Evolutionary conservation across 768 basidiomycete species (phyloP).

Genomic region (Phaeolepiota aurea): DNA sequence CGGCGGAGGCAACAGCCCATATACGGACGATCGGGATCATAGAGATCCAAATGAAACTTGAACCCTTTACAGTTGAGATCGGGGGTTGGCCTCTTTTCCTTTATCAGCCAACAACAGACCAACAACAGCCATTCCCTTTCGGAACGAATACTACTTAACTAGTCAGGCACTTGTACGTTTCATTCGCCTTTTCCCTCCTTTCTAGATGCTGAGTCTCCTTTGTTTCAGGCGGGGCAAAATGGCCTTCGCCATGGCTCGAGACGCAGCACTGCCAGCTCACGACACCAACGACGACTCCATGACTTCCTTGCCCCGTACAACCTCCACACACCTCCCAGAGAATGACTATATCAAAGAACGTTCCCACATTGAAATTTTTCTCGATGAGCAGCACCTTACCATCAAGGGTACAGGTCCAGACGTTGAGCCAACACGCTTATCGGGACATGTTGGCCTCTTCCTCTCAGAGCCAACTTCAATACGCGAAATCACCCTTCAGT

Average conservation of each 20-base stretch:
- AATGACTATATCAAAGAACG: constrained; percentile 36
- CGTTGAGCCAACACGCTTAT: constrained; percentile 73
- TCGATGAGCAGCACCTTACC: constrained; percentile 61
- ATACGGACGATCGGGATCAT: too few relatives aligned
- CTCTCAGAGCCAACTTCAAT: constrained; percentile 77
- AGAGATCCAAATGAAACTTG: too few relatives aligned
- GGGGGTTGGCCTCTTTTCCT: too few relatives aligned
- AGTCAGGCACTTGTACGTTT: too few relatives aligned
- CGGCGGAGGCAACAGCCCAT: too few relatives aligned
- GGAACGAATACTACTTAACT: too few relatives aligned
- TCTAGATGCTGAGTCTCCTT: background rate
- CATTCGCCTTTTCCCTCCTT: background rate
- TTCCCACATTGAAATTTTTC: constrained; percentile 64
- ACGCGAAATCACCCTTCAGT: constrained; percentile 77
- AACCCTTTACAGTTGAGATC: too few relatives aligned
- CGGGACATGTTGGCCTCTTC: constrained; percentile 73
- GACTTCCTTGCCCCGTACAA: constrained; percentile 4
- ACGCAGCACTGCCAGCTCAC: background rate
- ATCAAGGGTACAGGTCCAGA: constrained; percentile 79
- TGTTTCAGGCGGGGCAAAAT: constrained; percentile 1
- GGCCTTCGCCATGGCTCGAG: background rate
- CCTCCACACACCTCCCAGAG: constrained; percentile 14
- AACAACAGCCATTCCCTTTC: too few relatives aligned
- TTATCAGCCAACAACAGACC: too few relatives aligned
- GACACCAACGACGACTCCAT: background rate